These are phyloP conservation scores for Adansonia digitata DNA, from an alignment of 345 rosid species.

Conservation along the genomic window DNA sequence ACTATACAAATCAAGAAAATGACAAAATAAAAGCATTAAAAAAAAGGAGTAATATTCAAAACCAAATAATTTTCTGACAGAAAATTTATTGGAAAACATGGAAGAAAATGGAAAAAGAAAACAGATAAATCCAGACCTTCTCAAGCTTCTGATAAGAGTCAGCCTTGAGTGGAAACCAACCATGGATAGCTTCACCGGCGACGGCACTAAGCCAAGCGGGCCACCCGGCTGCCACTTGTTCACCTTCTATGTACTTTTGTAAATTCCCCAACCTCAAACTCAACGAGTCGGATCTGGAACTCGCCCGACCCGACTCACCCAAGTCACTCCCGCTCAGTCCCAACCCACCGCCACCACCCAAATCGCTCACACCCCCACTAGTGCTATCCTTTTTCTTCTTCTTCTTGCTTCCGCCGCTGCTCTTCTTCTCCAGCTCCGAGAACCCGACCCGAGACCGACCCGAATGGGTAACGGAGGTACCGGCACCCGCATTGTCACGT, in stretches of 20 bases:
- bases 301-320: conserved; percentile 69
- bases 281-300: conserved; percentile 66
- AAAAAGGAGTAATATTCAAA: not conserved
- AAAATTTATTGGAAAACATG: not conserved
- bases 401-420: conserved; percentile 16
- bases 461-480: conserved; percentile 14
- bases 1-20: not conserved
- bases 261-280: conserved; percentile 75
- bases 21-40: conserved; percentile 13
- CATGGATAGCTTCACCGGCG: conserved; percentile 93
- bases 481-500: conserved; percentile 26
- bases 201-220: conserved; percentile 97
- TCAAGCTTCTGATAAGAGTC: conserved; percentile 87
- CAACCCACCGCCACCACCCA: not conserved
- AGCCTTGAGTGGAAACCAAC: conserved; percentile 87
- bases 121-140: conserved; percentile 62
- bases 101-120: not conserved
- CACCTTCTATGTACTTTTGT: conserved; percentile 70
- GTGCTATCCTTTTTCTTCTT: conserved; percentile 25
- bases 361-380: conserved; percentile 27
- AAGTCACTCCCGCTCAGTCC: conserved; percentile 54
- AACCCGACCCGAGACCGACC: conserved; percentile 29
- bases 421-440: conserved; percentile 24
- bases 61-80: not conserved
- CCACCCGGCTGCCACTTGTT: conserved; percentile 99